Conservation (phyloP, 1,139 yeast genomes). For the Saccharomyces hybrid region DNA sequence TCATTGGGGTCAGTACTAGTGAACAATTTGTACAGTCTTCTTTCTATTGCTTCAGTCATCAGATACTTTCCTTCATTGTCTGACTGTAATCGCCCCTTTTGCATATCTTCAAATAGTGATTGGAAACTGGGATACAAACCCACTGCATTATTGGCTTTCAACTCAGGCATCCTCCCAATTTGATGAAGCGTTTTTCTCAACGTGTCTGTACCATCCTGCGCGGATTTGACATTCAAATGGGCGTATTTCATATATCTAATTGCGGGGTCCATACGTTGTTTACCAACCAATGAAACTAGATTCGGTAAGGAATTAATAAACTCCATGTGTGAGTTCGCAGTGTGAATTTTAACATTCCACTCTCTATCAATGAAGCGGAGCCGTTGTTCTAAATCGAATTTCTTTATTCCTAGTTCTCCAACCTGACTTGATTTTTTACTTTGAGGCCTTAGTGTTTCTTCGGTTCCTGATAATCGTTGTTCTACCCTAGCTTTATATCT, state of each 20-base stretch:
- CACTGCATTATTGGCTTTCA: constrained; percentile 31
- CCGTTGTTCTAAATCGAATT: constrained; percentile 19
- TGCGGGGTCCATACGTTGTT: constrained; percentile 46
- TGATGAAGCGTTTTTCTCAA: constrained; percentile 46
- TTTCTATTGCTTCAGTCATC: constrained; percentile 38
- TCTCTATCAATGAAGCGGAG: constrained; percentile 21
- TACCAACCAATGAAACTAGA: constrained; percentile 49
- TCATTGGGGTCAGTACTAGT: constrained; percentile 47
- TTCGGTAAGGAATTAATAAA: constrained; percentile 48
- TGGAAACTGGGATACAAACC: constrained; percentile 37
- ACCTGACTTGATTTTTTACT: constrained; percentile 6
- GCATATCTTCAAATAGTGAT: constrained; percentile 34
- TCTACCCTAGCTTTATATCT: constrained; percentile 37
- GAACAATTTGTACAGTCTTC: constrained; percentile 41
- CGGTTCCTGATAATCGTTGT: constrained; percentile 10
- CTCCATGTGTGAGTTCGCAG: constrained; percentile 36
- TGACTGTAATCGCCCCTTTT: constrained; percentile 20
- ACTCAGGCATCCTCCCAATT: constrained; percentile 48
- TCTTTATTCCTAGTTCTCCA: constrained; percentile 14
- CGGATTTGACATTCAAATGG: constrained; percentile 48
- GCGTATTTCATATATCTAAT: constrained; percentile 48
- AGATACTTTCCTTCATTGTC: constrained; percentile 35
- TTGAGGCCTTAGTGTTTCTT: constrained; percentile 12
- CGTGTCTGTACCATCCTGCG: constrained; percentile 41
- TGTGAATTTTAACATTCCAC: constrained; percentile 23